Evolutionary conservation across 495 filamentous ascomycete genomes (phyloP).

Genomic region (Sordaria brevicollis): DNA sequence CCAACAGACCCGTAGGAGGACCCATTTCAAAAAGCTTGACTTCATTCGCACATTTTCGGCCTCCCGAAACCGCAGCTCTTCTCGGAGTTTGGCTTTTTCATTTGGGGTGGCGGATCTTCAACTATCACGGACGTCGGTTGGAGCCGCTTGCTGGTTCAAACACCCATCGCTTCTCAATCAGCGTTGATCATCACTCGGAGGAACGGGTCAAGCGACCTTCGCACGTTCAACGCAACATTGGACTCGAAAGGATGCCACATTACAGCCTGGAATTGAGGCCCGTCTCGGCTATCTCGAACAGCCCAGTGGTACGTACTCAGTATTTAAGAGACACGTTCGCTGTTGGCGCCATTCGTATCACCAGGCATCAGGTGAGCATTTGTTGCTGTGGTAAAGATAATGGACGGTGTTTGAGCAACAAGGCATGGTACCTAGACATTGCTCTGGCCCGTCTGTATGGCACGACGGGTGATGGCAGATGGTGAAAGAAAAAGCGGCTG

Average conservation of each 20-base stretch:
- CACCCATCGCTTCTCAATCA: neutral
- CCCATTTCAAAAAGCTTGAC: neutral
- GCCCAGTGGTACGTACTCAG: neutral
- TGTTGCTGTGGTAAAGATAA: neutral
- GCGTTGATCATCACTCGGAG: neutral
- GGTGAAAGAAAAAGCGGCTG: neutral
- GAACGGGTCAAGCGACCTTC: neutral
- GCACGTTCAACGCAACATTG: neutral
- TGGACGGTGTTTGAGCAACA: neutral
- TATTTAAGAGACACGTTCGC: neutral
- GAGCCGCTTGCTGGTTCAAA: neutral
- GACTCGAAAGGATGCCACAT: neutral
- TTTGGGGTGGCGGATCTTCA: neutral
- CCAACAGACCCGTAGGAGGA: neutral
- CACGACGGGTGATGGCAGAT: neutral
- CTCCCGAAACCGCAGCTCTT: neutral
- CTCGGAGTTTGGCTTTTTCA: neutral
- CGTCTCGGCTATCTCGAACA: neutral
- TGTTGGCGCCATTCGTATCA: neutral
- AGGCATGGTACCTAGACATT: neutral
- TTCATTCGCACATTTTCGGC: neutral
- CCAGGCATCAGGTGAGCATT: neutral
- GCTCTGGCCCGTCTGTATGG: neutral
- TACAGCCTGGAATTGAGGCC: neutral
- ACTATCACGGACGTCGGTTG: neutral